phyloP scores from a whole-genome alignment of 495 filamentous ascomycete species.

The Stereocaulon alpinum region DNA sequence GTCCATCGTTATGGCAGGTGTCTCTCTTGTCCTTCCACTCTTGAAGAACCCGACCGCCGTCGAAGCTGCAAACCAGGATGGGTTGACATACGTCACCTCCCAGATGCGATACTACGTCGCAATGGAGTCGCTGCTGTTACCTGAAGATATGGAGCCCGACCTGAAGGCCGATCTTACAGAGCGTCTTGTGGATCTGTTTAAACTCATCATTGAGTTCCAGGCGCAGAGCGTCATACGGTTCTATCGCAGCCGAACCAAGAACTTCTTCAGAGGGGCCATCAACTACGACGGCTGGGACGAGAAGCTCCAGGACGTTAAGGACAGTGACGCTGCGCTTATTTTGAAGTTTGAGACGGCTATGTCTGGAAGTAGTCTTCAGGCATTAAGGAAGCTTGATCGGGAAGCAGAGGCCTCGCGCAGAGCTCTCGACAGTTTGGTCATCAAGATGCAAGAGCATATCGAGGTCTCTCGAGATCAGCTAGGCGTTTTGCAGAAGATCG shows the following conservation, averaged over 20 bases:
- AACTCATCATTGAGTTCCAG: conserved; percentile 24
- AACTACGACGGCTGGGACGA: too few relatives aligned
- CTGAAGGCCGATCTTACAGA: conserved; percentile 16
- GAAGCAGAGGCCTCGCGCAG: too few relatives aligned
- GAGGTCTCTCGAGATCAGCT: too few relatives aligned
- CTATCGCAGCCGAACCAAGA: conserved; percentile 7
- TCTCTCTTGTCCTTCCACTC: conserved; percentile 22
- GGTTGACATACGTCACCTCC: conserved; percentile 22
- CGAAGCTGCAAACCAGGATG: conserved; percentile 20
- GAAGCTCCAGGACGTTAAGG: too few relatives aligned
- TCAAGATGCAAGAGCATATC: too few relatives aligned
- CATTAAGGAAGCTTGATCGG: too few relatives aligned
- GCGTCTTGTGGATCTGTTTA: conserved; percentile 20
- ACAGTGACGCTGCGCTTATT: too few relatives aligned
- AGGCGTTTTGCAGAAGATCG: too few relatives aligned
- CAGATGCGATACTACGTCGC: conserved; percentile 22
- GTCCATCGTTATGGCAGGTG: conserved; percentile 14
- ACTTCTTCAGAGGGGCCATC: too few relatives aligned
- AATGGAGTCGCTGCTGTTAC: conserved; percentile 21
- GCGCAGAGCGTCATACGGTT: conserved; percentile 19
- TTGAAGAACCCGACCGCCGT: conserved; percentile 19
- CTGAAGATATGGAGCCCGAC: conserved; percentile 4
- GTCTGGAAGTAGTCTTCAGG: too few relatives aligned
- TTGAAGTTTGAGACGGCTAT: too few relatives aligned
- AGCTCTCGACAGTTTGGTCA: too few relatives aligned